Evolutionary conservation across 306 rosid species (phyloP), one percentile per base, ranked within the genome.

Genomic region (Casuarina equisetifolia): DNA sequence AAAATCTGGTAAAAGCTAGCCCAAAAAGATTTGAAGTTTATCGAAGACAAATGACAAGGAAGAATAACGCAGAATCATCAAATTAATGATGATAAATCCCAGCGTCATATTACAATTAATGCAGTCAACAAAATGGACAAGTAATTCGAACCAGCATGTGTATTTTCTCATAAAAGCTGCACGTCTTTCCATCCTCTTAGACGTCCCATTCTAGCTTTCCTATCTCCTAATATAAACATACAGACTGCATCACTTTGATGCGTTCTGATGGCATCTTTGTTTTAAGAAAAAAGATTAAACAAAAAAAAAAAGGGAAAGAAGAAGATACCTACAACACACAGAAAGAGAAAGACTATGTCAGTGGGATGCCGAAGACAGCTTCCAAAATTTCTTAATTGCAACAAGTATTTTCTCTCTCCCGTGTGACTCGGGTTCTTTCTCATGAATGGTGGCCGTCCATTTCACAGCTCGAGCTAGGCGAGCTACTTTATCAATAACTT

Each of bases 301-400:
- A 59, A 82, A 53, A 77, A 25, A 48, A 70, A 59, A 82, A 53
- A 77, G 55, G 74, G 67, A 46, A 79, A 39, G 52, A 83, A 63
- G 74, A 62, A 82, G 74, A 57, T 79, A 88, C 85, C 92, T 84
- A 84, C 78, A 75, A 72, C 62, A 77, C 77, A 76, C 10, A 49
- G n/a, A 19, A 49, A 44, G 42, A 39, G 17, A 35, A 73, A 54
- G 76, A 50, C 52, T 35, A 73, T 63, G 85, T 88, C 67, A 87
- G 88, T 82, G 81, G 57, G 93, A 86, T 55, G 84, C 78, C 49
- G 82, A 82, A 72, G 82, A 85, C 73, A 90, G 88, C 58, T 75
- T 89, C 99, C 98, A 91, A 46, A 86, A 81, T 54, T 76, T 88
- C 86, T 96, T 92, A 25, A 87, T 91, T 61, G 97, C 96, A 53